Percentiles rank a stretch among this genome's conserved stretches.
These are phyloP conservation scores for Crotalaria pallida DNA, from an alignment of 306 rosid species.

Conservation along the genomic window DNA sequence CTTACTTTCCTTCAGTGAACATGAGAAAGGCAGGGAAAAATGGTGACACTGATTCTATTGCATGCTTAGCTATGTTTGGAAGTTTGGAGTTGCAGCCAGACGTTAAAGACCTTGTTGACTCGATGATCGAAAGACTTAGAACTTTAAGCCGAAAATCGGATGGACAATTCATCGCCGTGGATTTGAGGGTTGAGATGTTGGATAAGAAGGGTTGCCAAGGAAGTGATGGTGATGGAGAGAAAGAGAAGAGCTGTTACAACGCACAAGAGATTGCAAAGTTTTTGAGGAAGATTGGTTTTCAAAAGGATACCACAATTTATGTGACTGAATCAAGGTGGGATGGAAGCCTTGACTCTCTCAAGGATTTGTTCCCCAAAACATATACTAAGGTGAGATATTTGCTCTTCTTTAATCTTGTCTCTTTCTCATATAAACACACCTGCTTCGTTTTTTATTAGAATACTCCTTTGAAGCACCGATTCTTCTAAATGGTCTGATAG, in stretches of 20 bases:
- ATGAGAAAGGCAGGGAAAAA: conserved; percentile 61
- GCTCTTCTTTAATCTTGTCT: background rate
- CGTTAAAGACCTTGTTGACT: conserved; percentile 68
- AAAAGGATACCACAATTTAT: conserved; percentile 86
- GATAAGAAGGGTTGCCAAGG: conserved; percentile 75
- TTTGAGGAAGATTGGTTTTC: conserved; percentile 71
- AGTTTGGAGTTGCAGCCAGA: conserved; percentile 80
- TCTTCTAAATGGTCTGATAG: too few species aligned
- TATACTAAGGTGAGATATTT: conserved; percentile 66
- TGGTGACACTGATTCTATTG: conserved; percentile 56
- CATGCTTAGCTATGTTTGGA: conserved; percentile 94
- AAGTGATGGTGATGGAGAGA: conserved; percentile 51
- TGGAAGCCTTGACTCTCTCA: conserved; percentile 73
- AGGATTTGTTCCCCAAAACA: conserved; percentile 88
- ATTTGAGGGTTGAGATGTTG: conserved; percentile 83
- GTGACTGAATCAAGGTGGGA: conserved; percentile 94
- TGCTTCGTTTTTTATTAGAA: background rate
- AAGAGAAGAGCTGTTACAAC: conserved; percentile 68
- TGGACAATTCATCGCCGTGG: conserved; percentile 80
- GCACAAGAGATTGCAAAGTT: conserved; percentile 77
- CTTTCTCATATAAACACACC: background rate
- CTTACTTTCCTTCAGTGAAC: conserved; percentile 87
- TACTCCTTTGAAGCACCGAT: too few species aligned
- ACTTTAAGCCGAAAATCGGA: conserved; percentile 82
- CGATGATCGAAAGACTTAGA: conserved; percentile 75